Evolutionary conservation across 352 stramenopile genomes (phyloP).

Genomic region (Phytophthora palmivora): DNA sequence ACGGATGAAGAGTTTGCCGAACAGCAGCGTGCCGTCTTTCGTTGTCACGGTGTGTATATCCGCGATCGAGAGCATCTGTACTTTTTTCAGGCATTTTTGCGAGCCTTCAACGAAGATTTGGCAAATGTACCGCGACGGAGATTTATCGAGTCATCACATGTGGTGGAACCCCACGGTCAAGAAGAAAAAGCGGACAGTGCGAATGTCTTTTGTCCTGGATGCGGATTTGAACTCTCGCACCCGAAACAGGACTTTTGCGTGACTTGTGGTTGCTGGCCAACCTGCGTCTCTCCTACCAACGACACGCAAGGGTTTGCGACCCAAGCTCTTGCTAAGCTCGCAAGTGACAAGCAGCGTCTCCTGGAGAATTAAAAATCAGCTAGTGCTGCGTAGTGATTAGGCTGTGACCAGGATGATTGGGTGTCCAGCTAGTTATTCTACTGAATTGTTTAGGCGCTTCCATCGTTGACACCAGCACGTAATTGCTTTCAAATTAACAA

Average conservation of each 20-base stretch:
- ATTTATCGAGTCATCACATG: conserved; percentile 22
- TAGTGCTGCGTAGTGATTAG: not conserved
- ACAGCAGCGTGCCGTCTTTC: conserved; percentile 40
- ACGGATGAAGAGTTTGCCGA: conserved; percentile 45
- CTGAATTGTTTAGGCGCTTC: not conserved
- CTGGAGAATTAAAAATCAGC: conserved; percentile 5
- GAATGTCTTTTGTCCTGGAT: conserved; percentile 64
- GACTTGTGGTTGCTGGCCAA: conserved; percentile 77
- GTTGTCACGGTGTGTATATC: conserved; percentile 57
- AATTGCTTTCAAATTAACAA: too few relatives aligned
- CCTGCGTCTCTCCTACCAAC: conserved; percentile 60
- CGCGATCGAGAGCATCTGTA: conserved; percentile 76
- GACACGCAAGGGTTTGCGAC: conserved; percentile 57
- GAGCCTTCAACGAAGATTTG: conserved; percentile 58
- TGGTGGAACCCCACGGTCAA: conserved; percentile 46
- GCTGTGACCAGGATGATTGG: not conserved
- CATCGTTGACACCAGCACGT: conserved; percentile 8
- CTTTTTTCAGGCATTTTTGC: conserved; percentile 71
- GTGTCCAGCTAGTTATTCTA: not conserved
- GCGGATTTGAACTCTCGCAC: conserved; percentile 53
- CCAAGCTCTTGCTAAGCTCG: conserved; percentile 51
- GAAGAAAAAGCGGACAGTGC: conserved; percentile 39
- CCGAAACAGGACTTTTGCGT: conserved; percentile 57
- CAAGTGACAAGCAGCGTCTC: conserved; percentile 36
- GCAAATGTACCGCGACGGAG: conserved; percentile 48